phyloP scores from a whole-genome alignment of 2,329 filamentous ascomycete genomes.

The Nectriaceae sp. region DNA sequence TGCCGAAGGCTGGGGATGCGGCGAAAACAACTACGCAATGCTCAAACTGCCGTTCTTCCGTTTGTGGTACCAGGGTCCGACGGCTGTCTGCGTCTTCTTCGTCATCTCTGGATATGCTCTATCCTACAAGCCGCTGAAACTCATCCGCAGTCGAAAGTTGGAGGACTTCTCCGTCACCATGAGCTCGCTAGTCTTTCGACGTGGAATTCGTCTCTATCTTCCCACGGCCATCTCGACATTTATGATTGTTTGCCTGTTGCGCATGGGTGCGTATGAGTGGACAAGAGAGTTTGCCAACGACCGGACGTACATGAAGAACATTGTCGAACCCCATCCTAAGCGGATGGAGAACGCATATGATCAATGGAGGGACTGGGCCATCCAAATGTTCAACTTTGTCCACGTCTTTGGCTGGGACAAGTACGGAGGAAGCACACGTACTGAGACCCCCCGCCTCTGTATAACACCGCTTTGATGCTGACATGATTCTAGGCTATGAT shows the following conservation, averaged over 20 bases:
- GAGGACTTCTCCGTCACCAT: slow-evolving; percentile 46
- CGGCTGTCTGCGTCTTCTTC: slow-evolving; percentile 63
- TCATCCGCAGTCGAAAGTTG: slow-evolving; percentile 40
- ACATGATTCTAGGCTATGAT: slow-evolving; percentile 45
- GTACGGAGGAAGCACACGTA: slow-evolving; percentile 48
- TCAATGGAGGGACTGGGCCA: slow-evolving; percentile 49
- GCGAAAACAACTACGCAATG: slow-evolving; percentile 45
- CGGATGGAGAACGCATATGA: slow-evolving; percentile 38
- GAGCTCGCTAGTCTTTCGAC: slow-evolving; percentile 53
- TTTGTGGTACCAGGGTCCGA: slow-evolving; percentile 55
- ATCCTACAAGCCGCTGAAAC: slow-evolving; percentile 53
- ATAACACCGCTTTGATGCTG: slow-evolving; percentile 9
- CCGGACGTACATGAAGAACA: slow-evolving; percentile 46
- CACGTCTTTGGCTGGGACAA: slow-evolving; percentile 54
- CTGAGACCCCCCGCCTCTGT: not conserved
- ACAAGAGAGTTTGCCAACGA: slow-evolving; percentile 49
- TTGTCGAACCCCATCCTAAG: slow-evolving; percentile 50
- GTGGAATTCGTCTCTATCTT: slow-evolving; percentile 53
- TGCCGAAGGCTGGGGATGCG: slow-evolving; percentile 51
- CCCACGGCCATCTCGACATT: slow-evolving; percentile 54
- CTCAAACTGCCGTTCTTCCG: slow-evolving; percentile 56
- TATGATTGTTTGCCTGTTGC: slow-evolving; percentile 45
- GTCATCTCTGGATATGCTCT: slow-evolving; percentile 64
- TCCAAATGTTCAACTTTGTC: slow-evolving; percentile 51
- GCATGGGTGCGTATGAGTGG: slow-evolving; percentile 49